Evolutionary conservation across 2,329 filamentous ascomycete genomes (phyloP).

Genomic region (Fusarium citri): DNA sequence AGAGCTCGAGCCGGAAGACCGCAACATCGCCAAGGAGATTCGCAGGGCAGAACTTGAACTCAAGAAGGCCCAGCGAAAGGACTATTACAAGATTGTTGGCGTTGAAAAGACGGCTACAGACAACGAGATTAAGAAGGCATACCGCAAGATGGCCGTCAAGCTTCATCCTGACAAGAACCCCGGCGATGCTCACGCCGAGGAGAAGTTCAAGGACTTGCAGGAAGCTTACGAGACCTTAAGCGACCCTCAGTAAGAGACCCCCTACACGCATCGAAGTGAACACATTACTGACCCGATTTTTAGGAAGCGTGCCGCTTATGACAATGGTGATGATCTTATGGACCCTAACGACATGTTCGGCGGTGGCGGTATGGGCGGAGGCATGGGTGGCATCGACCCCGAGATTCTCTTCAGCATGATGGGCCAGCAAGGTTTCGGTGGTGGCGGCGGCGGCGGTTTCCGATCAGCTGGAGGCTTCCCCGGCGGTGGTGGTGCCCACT

Average conservation of each 20-base stretch:
- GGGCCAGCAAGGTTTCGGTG: conserved; percentile 72
- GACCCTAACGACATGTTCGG: conserved; percentile 90
- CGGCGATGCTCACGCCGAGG: conserved; percentile 83
- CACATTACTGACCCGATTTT: conserved; percentile 51
- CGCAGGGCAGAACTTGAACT: conserved; percentile 92
- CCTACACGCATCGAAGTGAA: too few species aligned
- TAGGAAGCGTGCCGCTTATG: conserved; percentile 89
- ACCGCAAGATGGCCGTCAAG: conserved; percentile 91
- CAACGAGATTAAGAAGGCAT: conserved; percentile 93
- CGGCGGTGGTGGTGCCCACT: conserved; percentile 65
- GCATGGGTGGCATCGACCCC: conserved; percentile 77
- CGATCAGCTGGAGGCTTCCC: conserved; percentile 64
- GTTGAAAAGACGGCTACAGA: conserved; percentile 88
- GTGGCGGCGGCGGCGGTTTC: conserved; percentile 65
- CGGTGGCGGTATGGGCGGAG: conserved; percentile 72
- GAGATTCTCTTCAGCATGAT: conserved; percentile 88
- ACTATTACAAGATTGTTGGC: conserved; percentile 98
- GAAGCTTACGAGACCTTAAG: conserved; percentile 97
- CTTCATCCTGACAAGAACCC: conserved; percentile 99
- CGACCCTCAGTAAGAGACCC: conserved; percentile 83
- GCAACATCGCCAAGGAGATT: conserved; percentile 83
- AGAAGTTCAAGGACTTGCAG: conserved; percentile 96
- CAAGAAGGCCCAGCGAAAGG: conserved; percentile 97
- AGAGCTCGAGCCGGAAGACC: conserved; percentile 85
- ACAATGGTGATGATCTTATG: conserved; percentile 90